Base-by-base conservation (phyloP, 345 rosid genomes). In the Lenwebbia sp. region DNA sequence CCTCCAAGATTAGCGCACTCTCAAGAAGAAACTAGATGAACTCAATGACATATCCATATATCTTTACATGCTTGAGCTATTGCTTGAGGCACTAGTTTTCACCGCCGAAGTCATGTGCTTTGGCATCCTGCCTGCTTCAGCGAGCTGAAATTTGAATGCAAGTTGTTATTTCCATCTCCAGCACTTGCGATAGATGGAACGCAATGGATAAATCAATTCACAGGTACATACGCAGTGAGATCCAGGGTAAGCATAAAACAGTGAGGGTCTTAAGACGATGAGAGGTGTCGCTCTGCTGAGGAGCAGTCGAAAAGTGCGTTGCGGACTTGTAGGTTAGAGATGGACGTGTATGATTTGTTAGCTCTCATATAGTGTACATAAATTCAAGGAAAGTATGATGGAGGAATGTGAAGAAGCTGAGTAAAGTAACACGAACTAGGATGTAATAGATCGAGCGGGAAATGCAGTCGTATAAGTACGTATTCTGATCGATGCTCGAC, bases 371-470 rank as follows among this genome's bases (percentile, higher is more conserved):
- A 58, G 14, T 5, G 4, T 13, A 13, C 0, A 58, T 33, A 0
- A 58, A 13, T n/a, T 58, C 70, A 13, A 58, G 9, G 33, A 58
- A 58, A n/a, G 37, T n/a, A 13, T 7, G 37, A 47, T 47, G 49
- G 49, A 58, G 37, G 70, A 58, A 19, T n/a, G 33, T n/a, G n/a
- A 58, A 58, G 70, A 58, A 58, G 33, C 37, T 26, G 9, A 58
- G 33, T 51, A 51, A 13, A 13, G 54, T 51, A 51, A 4, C 54
- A n/a, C 1, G 19, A 33, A 60, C 9, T n/a, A n/a, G 0, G 10
- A 6, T 7, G 0, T n/a, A 13, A n/a, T 60, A 60, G 17, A n/a
- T 60, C 0, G 4, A 13, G 70, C 0, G 0, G 0, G 21, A 60
- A n/a, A 60, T n/a, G 70, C 4, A 0, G 9, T 7, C 0, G 8